Conservation (phyloP, 2,329 filamentous ascomycete species). For the Didymella sp. region DNA sequence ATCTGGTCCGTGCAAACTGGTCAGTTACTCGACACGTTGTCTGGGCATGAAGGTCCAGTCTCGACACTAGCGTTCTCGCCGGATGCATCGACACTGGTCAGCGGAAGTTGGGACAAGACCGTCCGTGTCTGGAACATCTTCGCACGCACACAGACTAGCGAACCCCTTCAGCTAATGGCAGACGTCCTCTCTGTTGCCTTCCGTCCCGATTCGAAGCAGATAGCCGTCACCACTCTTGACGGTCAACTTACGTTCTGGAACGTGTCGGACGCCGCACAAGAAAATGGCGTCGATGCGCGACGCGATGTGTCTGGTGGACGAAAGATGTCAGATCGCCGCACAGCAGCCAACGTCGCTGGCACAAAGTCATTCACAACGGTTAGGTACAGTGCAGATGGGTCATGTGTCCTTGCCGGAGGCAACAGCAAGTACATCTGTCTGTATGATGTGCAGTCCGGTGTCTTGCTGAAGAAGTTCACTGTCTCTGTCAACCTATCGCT, state of each 20-base stretch:
- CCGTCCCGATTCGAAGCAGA: slow-evolving; percentile 86
- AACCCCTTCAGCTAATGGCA: slow-evolving; percentile 88
- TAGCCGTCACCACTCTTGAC: slow-evolving; percentile 91
- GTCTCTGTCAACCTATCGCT: slow-evolving; percentile 95
- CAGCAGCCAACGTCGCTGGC: slow-evolving; percentile 86
- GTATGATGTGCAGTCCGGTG: slow-evolving; percentile 92
- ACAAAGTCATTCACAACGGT: slow-evolving; percentile 91
- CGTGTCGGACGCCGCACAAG: slow-evolving; percentile 83
- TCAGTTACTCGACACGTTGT: slow-evolving; percentile 86
- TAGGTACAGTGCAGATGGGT: slow-evolving; percentile 89
- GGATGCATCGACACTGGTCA: slow-evolving; percentile 82
- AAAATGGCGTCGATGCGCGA: slow-evolving; percentile 84
- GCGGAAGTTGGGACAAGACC: slow-evolving; percentile 95
- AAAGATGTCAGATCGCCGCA: slow-evolving; percentile 84
- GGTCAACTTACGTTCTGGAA: slow-evolving; percentile 97
- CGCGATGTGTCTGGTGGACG: slow-evolving; percentile 93
- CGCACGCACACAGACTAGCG: slow-evolving; percentile 89
- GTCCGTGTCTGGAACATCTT: slow-evolving; percentile 97
- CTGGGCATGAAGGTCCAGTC: slow-evolving; percentile 93
- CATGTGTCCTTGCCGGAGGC: slow-evolving; percentile 85
- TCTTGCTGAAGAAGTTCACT: slow-evolving; percentile 91
- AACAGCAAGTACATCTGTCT: slow-evolving; percentile 99
- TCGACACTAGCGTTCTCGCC: slow-evolving; percentile 88
- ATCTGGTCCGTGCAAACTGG: slow-evolving; percentile 99
- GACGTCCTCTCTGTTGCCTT: slow-evolving; percentile 88